These are phyloP conservation scores for Talaromyces sp. DNA, from an alignment of 2,329 filamentous ascomycete genomes.

Conservation along the genomic window DNA sequence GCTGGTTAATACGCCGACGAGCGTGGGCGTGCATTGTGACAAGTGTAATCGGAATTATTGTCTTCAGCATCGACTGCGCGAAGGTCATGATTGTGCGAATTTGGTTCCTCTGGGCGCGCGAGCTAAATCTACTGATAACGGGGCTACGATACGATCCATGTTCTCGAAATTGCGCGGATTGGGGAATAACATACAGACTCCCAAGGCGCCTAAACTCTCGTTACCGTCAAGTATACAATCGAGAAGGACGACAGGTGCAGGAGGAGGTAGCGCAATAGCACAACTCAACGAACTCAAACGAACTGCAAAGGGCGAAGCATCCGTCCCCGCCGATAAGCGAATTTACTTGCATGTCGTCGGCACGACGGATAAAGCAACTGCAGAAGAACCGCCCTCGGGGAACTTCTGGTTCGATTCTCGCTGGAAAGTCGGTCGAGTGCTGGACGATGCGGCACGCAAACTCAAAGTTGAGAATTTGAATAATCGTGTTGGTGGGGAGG, in stretches of 20 bases:
- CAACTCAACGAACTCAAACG: constrained; percentile 77
- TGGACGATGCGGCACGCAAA: constrained; percentile 42
- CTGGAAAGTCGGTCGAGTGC: constrained; percentile 75
- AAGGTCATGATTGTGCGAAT: constrained; percentile 78
- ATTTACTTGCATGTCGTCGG: constrained; percentile 89
- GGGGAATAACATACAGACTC: constrained; percentile 60
- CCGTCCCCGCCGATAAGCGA: constrained; percentile 74
- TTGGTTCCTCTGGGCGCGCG: constrained; percentile 57
- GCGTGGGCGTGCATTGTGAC: constrained; percentile 47
- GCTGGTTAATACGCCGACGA: constrained; percentile 47
- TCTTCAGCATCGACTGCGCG: constrained; percentile 47
- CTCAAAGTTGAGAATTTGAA: constrained; percentile 44
- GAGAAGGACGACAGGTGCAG: constrained; percentile 47
- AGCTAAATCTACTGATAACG: constrained; percentile 43
- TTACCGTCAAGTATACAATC: constrained; percentile 36
- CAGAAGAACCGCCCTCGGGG: constrained; percentile 69
- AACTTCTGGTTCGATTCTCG: constrained; percentile 76
- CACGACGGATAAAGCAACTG: constrained; percentile 74
- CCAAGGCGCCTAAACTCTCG: constrained; percentile 25
- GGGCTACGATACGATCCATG: constrained; percentile 63
- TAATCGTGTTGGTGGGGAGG: constrained; percentile 44
- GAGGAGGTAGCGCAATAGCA: constrained; percentile 56
- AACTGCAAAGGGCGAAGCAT: constrained; percentile 82
- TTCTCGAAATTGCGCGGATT: constrained; percentile 73
- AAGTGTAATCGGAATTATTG: constrained; percentile 49